Evolutionary conservation across 768 basidiomycete species (phyloP).

Genomic region (Serendipita sp.): DNA sequence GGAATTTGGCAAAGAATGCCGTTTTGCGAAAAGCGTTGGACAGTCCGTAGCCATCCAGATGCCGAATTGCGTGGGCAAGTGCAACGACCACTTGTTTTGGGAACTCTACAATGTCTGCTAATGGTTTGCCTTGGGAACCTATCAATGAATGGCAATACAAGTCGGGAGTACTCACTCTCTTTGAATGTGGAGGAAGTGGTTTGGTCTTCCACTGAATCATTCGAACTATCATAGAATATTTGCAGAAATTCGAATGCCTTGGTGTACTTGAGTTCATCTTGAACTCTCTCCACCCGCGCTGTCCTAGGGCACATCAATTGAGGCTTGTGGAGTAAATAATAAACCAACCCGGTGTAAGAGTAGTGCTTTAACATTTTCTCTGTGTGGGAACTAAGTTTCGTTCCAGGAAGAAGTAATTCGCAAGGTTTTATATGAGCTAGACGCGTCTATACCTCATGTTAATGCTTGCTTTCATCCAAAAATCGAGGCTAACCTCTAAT

Average conservation of each 20-base stretch:
- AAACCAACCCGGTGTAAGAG: conserved; percentile 31
- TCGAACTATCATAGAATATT: conserved; percentile 40
- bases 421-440: conserved; percentile 71
- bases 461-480: not conserved
- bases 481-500: conserved; percentile 42
- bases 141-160: not conserved
- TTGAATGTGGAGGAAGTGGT: conserved; percentile 17
- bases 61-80: conserved; percentile 51
- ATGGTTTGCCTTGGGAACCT: conserved; percentile 32
- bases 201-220: not conserved
- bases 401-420: conserved; percentile 54
- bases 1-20: conserved; percentile 62
- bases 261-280: conserved; percentile 37
- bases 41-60: conserved; percentile 58
- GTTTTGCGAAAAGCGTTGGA: conserved; percentile 65
- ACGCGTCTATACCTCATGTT: conserved; percentile 45
- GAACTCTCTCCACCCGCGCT: conserved; percentile 48
- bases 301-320: conserved; percentile 20
- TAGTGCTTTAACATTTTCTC: conserved; percentile 62
- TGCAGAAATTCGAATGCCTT: conserved; percentile 54
- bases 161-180: conserved; percentile 14
- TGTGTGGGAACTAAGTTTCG: conserved; percentile 47
- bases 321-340: conserved; percentile 21
- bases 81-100: conserved; percentile 55
- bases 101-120: conserved; percentile 46